Base-by-base conservation (phyloP, 495 filamentous ascomycete species). In the Annulohypoxylon nitens region DNA sequence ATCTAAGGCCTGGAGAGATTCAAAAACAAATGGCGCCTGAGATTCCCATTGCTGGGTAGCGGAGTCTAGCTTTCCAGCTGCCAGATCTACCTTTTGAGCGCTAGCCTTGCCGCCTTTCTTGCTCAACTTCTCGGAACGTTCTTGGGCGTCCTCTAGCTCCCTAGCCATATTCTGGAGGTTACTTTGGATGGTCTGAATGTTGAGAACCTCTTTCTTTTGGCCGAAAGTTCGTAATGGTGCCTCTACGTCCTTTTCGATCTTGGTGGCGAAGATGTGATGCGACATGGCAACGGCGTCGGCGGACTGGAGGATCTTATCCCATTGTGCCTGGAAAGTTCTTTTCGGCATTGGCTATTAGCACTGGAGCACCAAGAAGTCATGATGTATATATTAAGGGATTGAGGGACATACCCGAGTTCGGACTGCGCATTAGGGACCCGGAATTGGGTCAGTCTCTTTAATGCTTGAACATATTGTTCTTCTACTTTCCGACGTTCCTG, bases 401-500 rank as follows among this genome's bases (percentile, higher is more conserved):
- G 62, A 65, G 51, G 51, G 8, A 76, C 88, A 81, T 89, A 97
- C 95, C 95, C 95, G 47, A 97, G 86, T 72, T 97, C 92, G 14
- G 90, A 89, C 60, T 88, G 87, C 77, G 91, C 88, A 86, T 78
- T 89, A 83, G 84, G 92, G 83, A 81, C 93, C 88, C 78, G 91
- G 86, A 82, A 93, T 85, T 78, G 89, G 84, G 81, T 87, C 67
- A 99, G 85, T 83, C 94, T 98, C 75, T 90, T 89, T 64, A 99
- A 83, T 4, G 92, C 92, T 78, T 90, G 87, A 55, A 92, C 93
- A 82, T 99, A 99, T 74, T 88, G 83, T 80, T 98, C 97, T 83
- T 99, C 97, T 48, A 98, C 87, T 65, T 90, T 92, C 77, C 95
- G 92, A 71, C 97, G 93, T 83, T 99, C 96, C 96, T 98, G 72